Base-by-base conservation (phyloP, 2,329 filamentous ascomycete genomes). In the Dothidotthia symphoricarpi region DNA sequence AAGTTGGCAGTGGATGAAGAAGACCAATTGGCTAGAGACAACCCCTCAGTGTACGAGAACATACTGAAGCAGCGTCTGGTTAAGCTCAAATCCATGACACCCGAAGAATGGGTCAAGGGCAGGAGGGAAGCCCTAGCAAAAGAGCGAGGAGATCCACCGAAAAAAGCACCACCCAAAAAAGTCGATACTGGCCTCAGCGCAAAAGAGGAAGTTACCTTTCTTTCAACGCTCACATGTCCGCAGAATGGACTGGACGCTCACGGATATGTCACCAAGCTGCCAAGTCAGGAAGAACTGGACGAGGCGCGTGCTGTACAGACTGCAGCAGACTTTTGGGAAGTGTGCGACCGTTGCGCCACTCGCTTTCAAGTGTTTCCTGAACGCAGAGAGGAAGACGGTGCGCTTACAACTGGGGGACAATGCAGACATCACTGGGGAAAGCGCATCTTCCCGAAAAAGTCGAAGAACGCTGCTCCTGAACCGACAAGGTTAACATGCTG, bases 311-410 rank as follows among this genome's bases (percentile, higher is more conserved):
- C 77, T 28, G 88, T 82, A 0, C 75, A 88, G 0, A 72, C 79
- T 31, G 74, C 81, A 6, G 79, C 85, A 10, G 77, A 81, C 35
- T 87, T 87, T 31, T 95, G 84, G 76, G 93, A 98, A 68, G 76
- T 81, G 33, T 98, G 93, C 57, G 90, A 95, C 57, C 83, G 93
- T 14, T 98, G 93, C 67, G 76, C 76, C 28, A 81, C 82, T 24
- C 82, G 91, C 15, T 98, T 98, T 58, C 88, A 95, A 58, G 88
- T 95, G 3, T 97, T 95, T 49, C 88, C 90, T 0, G 88, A 89
- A 3, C 82, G 91, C 28, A 80, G 89, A 36, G 79, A 83, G 38
- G 78, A 83, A 51, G 76, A 80, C 51, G 93, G 95, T 30, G 83
- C 85, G 2, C 76, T 95, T 12, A 78, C 86, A 0, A 85, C 82